Conservation (phyloP, 2,329 filamentous ascomycete genomes). For the Aspergillus spinulosporus region DNA sequence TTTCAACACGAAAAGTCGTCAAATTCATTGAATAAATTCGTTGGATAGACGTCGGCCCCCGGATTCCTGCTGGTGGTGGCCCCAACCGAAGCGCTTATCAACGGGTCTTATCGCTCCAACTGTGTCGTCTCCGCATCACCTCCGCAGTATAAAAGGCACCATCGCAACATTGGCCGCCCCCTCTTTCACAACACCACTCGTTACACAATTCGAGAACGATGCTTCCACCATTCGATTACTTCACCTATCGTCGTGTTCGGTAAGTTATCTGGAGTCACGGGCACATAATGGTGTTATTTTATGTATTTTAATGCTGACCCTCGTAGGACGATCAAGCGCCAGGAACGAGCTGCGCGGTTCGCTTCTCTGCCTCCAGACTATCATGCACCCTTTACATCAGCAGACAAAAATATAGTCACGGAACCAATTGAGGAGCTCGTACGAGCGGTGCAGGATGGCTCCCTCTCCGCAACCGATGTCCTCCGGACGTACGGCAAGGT, state of each 20-base stretch:
- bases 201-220: conserved; percentile 26
- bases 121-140: conserved; percentile 24
- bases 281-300: background rate
- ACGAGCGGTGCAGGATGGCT: conserved; percentile 69
- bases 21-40: no score
- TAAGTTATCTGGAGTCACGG: conserved; percentile 41
- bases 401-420: conserved; percentile 68
- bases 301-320: background rate
- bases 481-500: conserved; percentile 87
- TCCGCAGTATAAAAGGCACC: conserved; percentile 17
- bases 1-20: no score
- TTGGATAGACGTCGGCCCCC: background rate
- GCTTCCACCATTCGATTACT: conserved; percentile 63
- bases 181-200: background rate
- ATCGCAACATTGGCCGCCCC: background rate
- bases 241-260: conserved; percentile 72
- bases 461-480: conserved; percentile 67
- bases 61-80: background rate
- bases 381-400: conserved; percentile 61
- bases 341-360: conserved; percentile 70
- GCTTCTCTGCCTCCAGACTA: conserved; percentile 65
- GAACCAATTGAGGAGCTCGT: conserved; percentile 78
- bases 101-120: conserved; percentile 25
- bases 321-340: conserved; percentile 73
- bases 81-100: conserved; percentile 23